Base-by-base conservation (phyloP, 2,329 filamentous ascomycete species). In the Harringtonia lauricola region DNA sequence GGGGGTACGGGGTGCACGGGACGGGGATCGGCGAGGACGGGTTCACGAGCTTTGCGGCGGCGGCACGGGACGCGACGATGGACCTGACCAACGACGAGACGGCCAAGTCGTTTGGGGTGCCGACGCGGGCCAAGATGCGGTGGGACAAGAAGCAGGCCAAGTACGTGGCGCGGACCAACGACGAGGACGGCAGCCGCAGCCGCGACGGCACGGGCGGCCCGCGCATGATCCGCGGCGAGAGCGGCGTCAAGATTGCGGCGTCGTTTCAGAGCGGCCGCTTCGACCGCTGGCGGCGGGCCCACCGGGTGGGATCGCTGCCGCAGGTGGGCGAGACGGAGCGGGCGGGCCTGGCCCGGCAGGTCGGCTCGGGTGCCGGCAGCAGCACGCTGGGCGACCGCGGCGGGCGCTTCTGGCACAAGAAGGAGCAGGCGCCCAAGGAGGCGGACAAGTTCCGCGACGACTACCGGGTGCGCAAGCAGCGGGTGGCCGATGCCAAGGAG, bases 61-160 rank as follows among this genome's bases (percentile, higher is more conserved):
- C 86, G 8, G 90, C 94, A n/a, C 78, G 87, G 53, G 78, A 79
- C 51, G 86, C 81, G 2, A 84, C 87, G 33, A 95, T 98, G 86
- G 92, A 96, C 61, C 79, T 98, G 13, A 82, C 77, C 47, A 88
- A 88, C 58, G 92, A 98, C 63, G 92, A 96, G 53, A 76, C 76
- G 12, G 77, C 78, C 54, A 85, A 86, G 58, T 74, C 77, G 2
- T 94, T 95, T 60, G 88, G 79, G 49, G 79, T 86, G 54, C 79
- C 87, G 3, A 76, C 81, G 38, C 83, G 81, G 54, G 65, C 80
- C 39, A 76, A 80, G 52, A 82, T 95, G 80, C 83, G 92, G 52
- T 98, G 92, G 92, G 92, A 98, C 68, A 90, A 94, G 69, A 94
- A 95, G 64, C 78, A 80, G 57, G 94, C 86, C 66, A 96, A 95